A percentile compares a stretch with the other conserved stretches of the same genome.
Conservation (phyloP, 148 eudicot species). For the Cornus controversa region DNA sequence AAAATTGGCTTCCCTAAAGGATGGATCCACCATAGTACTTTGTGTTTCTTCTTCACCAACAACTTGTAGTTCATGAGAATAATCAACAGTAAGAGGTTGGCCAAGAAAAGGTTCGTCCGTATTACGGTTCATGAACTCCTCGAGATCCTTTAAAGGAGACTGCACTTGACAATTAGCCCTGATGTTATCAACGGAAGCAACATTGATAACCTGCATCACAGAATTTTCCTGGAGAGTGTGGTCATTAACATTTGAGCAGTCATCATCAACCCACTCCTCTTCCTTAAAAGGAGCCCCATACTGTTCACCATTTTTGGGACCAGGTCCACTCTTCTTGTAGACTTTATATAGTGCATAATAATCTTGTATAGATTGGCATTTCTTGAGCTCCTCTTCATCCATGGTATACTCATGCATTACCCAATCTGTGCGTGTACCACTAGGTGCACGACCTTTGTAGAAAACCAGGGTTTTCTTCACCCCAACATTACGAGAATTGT, state of each 20-base stretch:
- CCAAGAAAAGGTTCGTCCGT: conserved; percentile 28
- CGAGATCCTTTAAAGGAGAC: conserved; percentile 33
- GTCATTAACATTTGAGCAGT: conserved; percentile 22
- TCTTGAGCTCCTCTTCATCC: conserved; percentile 75
- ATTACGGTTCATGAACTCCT: conserved; percentile 42
- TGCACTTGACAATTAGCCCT: conserved; percentile 18
- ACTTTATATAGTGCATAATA: conserved; percentile 78
- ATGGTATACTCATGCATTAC: conserved; percentile 93
- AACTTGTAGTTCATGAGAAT: conserved; percentile 36
- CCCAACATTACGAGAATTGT: conserved; percentile 66
- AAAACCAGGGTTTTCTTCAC: conserved; percentile 88
- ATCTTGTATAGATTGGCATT: conserved; percentile 59
- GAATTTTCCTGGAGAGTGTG: conserved; percentile 22
- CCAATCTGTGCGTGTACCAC: conserved; percentile 89
- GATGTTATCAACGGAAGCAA: conserved; percentile 12
- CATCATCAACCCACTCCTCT: conserved; percentile 88
- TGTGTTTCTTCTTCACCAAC: conserved; percentile 34
- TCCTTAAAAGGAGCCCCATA: conserved; percentile 92
- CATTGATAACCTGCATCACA: conserved; percentile 21
- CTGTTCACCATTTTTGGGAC: conserved; percentile 97
- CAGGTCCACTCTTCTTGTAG: conserved; percentile 93
- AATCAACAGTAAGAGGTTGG: conserved; percentile 24
- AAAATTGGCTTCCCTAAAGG: conserved; percentile 21
- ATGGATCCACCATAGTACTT: conserved; percentile 26
- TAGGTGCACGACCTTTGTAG: conserved; percentile 87